These are phyloP conservation scores for Boletus bicolor DNA, from an alignment of 768 basidiomycete genomes.

Conservation along the genomic window DNA sequence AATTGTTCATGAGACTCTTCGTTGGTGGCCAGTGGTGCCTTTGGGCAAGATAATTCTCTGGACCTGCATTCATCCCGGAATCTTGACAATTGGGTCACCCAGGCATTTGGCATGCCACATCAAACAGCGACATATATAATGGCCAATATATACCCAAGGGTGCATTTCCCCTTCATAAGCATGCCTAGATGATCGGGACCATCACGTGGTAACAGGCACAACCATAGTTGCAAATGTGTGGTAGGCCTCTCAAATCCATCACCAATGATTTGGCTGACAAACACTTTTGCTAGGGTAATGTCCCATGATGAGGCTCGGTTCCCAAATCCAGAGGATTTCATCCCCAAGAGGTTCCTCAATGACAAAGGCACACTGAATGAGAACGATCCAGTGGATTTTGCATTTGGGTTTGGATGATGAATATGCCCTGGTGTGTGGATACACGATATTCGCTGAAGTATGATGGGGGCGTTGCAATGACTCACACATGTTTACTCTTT, in stretches of 20 bases:
- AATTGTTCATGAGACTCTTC: background rate
- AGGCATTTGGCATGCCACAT: conserved; percentile 23
- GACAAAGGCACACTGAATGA: conserved; percentile 6
- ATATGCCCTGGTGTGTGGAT: conserved; percentile 1
- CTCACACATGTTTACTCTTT: background rate
- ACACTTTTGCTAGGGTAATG: conserved; percentile 3
- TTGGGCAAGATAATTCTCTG: background rate
- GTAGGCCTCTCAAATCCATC: background rate
- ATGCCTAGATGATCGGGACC: background rate
- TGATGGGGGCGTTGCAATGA: background rate
- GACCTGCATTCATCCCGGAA: background rate
- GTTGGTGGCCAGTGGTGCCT: background rate
- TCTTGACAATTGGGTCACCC: background rate
- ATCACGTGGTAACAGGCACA: background rate
- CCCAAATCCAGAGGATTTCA: conserved; percentile 7
- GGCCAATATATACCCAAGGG: conserved; percentile 31
- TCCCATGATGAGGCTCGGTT: conserved; percentile 8
- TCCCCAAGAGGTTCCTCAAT: conserved; percentile 12
- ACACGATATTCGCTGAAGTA: background rate
- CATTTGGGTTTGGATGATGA: conserved; percentile 16
- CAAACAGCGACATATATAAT: conserved; percentile 22
- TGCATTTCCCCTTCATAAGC: conserved; percentile 9
- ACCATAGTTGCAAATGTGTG: conserved; percentile 12
- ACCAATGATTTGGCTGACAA: background rate
- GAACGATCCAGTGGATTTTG: conserved; percentile 4